These are phyloP conservation scores for Trypethelium eluteriae DNA, from an alignment of 495 filamentous ascomycete genomes.

Conservation along the genomic window DNA sequence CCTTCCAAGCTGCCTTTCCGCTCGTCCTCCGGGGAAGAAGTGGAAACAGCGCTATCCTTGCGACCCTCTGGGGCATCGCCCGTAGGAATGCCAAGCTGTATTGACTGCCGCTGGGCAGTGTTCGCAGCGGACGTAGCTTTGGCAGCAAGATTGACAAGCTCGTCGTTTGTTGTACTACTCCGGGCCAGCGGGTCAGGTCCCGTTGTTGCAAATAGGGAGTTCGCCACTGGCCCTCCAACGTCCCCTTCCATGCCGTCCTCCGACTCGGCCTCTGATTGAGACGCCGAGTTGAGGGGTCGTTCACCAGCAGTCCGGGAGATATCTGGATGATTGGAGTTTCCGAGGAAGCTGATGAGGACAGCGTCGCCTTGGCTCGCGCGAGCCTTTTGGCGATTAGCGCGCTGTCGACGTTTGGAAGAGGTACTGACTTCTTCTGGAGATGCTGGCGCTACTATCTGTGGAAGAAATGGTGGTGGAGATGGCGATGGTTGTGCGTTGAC, in stretches of 20 bases:
- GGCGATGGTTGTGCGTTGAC: conserved; percentile 28
- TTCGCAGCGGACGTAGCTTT: neutral
- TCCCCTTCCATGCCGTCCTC: conserved; percentile 28
- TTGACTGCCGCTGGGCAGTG: neutral
- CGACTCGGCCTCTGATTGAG: conserved; percentile 22
- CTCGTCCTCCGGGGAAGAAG: conserved; percentile 5
- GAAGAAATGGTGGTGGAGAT: conserved; percentile 26
- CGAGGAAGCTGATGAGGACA: conserved; percentile 28
- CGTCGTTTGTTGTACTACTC: neutral
- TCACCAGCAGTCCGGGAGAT: conserved; percentile 27
- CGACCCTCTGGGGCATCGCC: conserved; percentile 4
- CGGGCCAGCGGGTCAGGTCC: conserved; percentile 1
- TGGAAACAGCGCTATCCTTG: conserved; percentile 11
- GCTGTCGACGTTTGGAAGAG: conserved; percentile 26
- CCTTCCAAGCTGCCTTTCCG: conserved; percentile 3
- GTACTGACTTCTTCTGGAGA: conserved; percentile 27
- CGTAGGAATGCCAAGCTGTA: conserved; percentile 3
- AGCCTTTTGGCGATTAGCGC: conserved; percentile 28
- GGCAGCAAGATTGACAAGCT: conserved; percentile 9
- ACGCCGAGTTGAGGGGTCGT: conserved; percentile 26
- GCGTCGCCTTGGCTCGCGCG: conserved; percentile 30
- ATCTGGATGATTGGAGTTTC: conserved; percentile 28
- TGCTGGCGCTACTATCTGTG: conserved; percentile 12
- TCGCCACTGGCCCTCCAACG: conserved; percentile 12
- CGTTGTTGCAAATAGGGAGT: neutral